phyloP scores from a whole-genome alignment of 495 filamentous ascomycete species.

The Alectoria sarmentosa region DNA sequence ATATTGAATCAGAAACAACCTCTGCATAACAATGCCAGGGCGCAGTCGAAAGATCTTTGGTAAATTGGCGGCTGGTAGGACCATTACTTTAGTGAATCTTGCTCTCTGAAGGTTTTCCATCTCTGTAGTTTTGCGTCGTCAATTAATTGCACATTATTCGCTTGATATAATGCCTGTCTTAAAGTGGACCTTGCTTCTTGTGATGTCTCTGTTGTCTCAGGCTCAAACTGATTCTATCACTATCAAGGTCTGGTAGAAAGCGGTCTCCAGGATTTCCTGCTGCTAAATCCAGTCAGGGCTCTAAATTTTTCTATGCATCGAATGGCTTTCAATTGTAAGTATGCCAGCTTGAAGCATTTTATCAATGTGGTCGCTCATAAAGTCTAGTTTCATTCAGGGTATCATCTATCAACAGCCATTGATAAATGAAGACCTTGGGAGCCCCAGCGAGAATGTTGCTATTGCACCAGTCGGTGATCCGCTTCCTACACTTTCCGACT shows the following conservation, averaged over 20 bases:
- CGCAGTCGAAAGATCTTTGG: neutral
- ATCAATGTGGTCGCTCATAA: conserved; percentile 15
- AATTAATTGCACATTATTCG: too few species aligned
- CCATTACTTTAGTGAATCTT: too few species aligned
- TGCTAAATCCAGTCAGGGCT: conserved; percentile 40
- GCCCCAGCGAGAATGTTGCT: too few species aligned
- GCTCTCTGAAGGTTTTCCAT: too few species aligned
- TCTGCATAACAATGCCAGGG: neutral
- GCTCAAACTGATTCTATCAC: conserved; percentile 60
- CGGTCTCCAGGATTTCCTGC: conserved; percentile 22
- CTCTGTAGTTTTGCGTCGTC: too few species aligned
- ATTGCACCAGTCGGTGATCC: too few species aligned
- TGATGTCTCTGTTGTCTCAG: too few species aligned
- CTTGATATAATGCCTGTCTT: too few species aligned
- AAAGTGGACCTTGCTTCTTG: too few species aligned
- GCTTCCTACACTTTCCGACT: too few species aligned
- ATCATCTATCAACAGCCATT: conserved; percentile 76
- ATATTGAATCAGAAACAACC: neutral
- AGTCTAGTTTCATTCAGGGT: conserved; percentile 63
- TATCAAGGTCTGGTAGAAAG: conserved; percentile 60
- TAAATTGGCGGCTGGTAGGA: too few species aligned
- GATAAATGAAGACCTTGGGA: too few species aligned
- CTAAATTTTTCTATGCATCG: conserved; percentile 73
- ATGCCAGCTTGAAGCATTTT: neutral
- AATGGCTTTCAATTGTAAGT: conserved; percentile 74